Percentiles rank a stretch among this genome's conserved stretches.
These are phyloP conservation scores for Claviceps fusiformis DNA, from an alignment of 2,329 filamentous ascomycete species.

Conservation along the genomic window DNA sequence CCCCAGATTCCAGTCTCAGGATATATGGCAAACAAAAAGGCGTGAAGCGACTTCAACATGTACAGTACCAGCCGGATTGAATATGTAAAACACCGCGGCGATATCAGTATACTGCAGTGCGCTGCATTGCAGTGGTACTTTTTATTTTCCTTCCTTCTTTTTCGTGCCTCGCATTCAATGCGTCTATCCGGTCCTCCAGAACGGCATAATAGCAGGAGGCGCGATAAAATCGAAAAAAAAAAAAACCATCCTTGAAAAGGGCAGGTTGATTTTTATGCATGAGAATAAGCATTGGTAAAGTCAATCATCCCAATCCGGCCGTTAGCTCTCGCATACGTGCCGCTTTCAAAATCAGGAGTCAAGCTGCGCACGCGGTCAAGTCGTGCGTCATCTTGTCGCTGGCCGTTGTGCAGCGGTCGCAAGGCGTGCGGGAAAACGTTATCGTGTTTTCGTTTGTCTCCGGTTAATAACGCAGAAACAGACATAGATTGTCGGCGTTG, in stretches of 20 bases:
- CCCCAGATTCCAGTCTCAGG: neutral
- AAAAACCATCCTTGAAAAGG: neutral
- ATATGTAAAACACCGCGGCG: neutral
- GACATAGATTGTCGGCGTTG: conserved; percentile 12
- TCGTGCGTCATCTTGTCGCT: conserved; percentile 23
- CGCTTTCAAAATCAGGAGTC: conserved; percentile 17
- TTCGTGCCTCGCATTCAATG: neutral
- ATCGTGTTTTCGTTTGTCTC: conserved; percentile 25
- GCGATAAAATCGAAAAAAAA: neutral
- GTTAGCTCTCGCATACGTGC: conserved; percentile 22
- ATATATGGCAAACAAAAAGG: neutral
- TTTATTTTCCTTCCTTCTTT: neutral
- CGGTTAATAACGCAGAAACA: conserved; percentile 13
- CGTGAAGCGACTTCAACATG: neutral
- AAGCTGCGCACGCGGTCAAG: conserved; percentile 13
- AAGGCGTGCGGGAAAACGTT: conserved; percentile 19
- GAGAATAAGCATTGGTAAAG: conserved; percentile 19
- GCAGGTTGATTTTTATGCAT: no score
- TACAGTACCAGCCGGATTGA: neutral
- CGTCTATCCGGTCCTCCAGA: neutral
- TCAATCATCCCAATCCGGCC: conserved; percentile 17
- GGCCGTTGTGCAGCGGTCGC: conserved; percentile 22
- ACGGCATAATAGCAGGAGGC: no score
- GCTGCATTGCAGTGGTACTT: neutral
- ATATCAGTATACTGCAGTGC: neutral